Evolutionary conservation across 1,139 yeast species (phyloP), one percentile per base, ranked within the genome.

Genomic region (Pichia sp.): DNA sequence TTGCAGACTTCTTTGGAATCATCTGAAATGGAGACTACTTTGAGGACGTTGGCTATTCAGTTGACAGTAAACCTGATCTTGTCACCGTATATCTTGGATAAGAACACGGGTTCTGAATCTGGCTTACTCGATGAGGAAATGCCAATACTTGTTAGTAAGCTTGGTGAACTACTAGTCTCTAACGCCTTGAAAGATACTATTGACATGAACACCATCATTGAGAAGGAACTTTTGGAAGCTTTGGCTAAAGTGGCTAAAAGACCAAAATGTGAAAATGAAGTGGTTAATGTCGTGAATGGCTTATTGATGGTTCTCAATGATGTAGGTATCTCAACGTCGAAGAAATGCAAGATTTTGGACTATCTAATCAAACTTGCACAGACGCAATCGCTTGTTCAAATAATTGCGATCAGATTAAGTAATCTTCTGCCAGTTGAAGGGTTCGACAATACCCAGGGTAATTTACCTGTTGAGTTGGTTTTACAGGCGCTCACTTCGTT

Each of bases 1-100:
- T 58, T 84, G 46, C 81, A 74, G 52, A 66, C 84, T 4, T 65
- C 87, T 36, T 74, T 79, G 56, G 69, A 80, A 0, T 67, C 85
- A 1, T 76, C 94, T 0, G 67, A 67, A 35, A 59, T 73, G 25
- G 94, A 83, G 48, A 76, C 77, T 19, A 72, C 86, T 0, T 64
- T 87, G 36, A 72, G 87, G 49, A 69, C 81, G 29, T 62, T 80
- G 33, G 73, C 88, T 1, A 65, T 83, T 25, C 74, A 74, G 34
- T 85, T 82, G 37, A 66, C 87, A 39, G 65, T 74, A 1, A 72
- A 74, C 40, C 52, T 82, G 35, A 60, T 73, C 18, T 62, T 62
- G 25, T 60, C 79, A 2, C 39, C 38, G n/a, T 21, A 32, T 5
- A 22, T 40, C 2, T 16, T 29, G 14, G 24, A 31, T 24, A 10